Evolutionary conservation across 106 monocot genomes (phyloP).

Genomic region (Platanthera zijinensis): DNA sequence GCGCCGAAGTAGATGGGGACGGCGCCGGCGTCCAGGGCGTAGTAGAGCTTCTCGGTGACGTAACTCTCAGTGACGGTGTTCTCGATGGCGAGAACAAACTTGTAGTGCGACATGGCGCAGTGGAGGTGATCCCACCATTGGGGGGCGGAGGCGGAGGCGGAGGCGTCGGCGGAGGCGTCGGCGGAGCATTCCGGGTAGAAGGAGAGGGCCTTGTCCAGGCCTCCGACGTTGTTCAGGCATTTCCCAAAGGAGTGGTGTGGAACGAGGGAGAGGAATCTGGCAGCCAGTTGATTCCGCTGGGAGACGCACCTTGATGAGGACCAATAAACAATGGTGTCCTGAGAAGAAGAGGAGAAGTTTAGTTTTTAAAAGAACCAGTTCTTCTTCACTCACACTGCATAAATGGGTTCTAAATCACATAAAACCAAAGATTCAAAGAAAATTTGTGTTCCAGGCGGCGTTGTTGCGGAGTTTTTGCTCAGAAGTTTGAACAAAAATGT

Average conservation of each 20-base stretch:
- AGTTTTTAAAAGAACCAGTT: background rate
- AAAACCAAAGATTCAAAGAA: no score
- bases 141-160: no score
- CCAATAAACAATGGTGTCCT: slow-evolving; percentile 90
- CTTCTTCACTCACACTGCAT: no score
- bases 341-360: background rate
- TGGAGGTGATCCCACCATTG: slow-evolving; percentile 93
- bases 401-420: no score
- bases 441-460: no score
- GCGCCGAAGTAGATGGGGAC: slow-evolving; percentile 96
- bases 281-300: slow-evolving; percentile 50
- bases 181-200: slow-evolving; percentile 73
- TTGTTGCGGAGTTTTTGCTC: no score
- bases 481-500: no score
- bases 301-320: slow-evolving; percentile 90
- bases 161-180: slow-evolving; percentile 6
- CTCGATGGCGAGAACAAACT: slow-evolving; percentile 92
- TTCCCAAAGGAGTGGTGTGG: slow-evolving; percentile 95
- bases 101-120: slow-evolving; percentile 94
- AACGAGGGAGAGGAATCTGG: slow-evolving; percentile 53
- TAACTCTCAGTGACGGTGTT: slow-evolving; percentile 78
- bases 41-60: slow-evolving; percentile 90
- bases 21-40: slow-evolving; percentile 78
- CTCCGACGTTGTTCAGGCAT: slow-evolving; percentile 88
- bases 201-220: slow-evolving; percentile 51